Conservation (phyloP, 768 basidiomycete genomes). For the Favolaschia claudopus region DNA sequence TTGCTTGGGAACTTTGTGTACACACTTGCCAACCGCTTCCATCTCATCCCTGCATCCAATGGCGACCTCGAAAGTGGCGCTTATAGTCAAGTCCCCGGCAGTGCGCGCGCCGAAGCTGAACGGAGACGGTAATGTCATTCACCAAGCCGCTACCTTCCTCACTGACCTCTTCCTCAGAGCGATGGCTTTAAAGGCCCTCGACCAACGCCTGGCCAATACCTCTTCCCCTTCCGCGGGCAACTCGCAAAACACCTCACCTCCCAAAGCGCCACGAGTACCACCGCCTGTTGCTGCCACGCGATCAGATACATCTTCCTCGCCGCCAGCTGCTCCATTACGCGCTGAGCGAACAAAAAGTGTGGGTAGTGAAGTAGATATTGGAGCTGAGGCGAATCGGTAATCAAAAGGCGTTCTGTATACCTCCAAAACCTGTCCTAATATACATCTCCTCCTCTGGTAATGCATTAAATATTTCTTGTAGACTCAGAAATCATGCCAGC, state of each 20-base stretch:
- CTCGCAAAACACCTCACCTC: constrained; percentile 40
- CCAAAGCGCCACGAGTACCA: constrained; percentile 40
- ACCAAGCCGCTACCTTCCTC: constrained; percentile 8
- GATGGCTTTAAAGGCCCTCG: constrained; percentile 95
- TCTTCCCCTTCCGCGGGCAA: constrained; percentile 50
- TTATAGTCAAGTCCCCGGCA: constrained; percentile 82
- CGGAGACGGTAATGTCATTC: constrained; percentile 74
- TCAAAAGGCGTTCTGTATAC: constrained; percentile 21
- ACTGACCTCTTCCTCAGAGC: constrained; percentile 65
- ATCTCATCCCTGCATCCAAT: constrained; percentile 72
- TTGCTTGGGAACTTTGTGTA: constrained; percentile 73
- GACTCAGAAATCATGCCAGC: too few species aligned
- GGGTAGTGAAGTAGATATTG: constrained; percentile 44
- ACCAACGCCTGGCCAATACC: constrained; percentile 85
- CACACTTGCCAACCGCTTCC: constrained; percentile 69
- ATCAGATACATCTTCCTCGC: constrained; percentile 41
- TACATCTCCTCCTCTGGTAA: constrained; percentile 14
- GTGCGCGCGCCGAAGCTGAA: constrained; percentile 95
- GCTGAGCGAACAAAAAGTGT: constrained; percentile 46
- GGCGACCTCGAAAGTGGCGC: constrained; percentile 76
- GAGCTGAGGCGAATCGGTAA: constrained; percentile 42
- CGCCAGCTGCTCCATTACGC: constrained; percentile 30
- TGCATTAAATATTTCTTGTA: too few species aligned
- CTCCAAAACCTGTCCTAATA: constrained; percentile 18
- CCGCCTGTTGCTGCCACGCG: constrained; percentile 42